Conservation (phyloP, 352 stramenopile genomes). For the Pythium sp. region DNA sequence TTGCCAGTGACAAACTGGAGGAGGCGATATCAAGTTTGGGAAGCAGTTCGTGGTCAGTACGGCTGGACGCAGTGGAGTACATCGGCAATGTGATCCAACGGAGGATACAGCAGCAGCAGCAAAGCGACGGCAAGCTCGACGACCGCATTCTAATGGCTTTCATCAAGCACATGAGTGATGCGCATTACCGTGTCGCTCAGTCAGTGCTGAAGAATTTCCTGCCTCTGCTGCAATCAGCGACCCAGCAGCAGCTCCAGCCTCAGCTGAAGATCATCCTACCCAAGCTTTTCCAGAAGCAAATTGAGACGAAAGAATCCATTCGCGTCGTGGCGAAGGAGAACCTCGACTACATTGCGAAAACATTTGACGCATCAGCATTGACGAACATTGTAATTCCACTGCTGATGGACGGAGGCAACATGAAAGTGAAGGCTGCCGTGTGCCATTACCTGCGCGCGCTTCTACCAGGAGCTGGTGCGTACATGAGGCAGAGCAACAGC, state of each 20-base stretch:
- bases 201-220: constrained; percentile 60
- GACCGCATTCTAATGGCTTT: constrained; percentile 50
- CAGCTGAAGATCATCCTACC: constrained; percentile 61
- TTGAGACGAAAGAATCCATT: constrained; percentile 72
- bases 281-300: constrained; percentile 69
- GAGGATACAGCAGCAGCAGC: constrained; percentile 13
- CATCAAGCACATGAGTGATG: constrained; percentile 64
- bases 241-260: constrained; percentile 36
- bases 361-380: constrained; percentile 48
- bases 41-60: constrained; percentile 60
- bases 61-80: constrained; percentile 57
- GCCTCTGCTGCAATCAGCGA: constrained; percentile 40
- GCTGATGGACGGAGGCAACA: constrained; percentile 70
- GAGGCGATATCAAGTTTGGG: constrained; percentile 48
- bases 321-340: constrained; percentile 53
- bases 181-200: constrained; percentile 75
- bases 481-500: constrained; percentile 61
- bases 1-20: constrained; percentile 35
- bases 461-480: constrained; percentile 45
- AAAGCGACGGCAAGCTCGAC: constrained; percentile 43
- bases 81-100: constrained; percentile 32
- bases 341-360: constrained; percentile 49
- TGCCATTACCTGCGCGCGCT: constrained; percentile 65
- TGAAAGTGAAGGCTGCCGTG: constrained; percentile 73
- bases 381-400: constrained; percentile 50